phyloP scores from a whole-genome alignment of 192 early-diverging fungal species.

The Geranomyces michiganensis region DNA sequence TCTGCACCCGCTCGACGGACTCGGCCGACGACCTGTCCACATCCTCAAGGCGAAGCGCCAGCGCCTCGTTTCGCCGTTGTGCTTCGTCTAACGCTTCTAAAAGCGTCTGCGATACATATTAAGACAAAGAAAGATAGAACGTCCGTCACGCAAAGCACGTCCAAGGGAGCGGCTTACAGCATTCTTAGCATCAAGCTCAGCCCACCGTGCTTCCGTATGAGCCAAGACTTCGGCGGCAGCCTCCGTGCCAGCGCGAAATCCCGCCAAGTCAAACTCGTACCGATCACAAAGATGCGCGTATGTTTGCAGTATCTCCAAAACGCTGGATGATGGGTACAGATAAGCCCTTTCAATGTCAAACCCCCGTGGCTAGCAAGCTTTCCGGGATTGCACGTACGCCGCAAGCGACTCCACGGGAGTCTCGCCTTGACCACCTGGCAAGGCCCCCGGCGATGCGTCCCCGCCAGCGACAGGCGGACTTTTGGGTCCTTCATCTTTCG shows the following conservation, averaged over 20 bases:
- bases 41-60: slow-evolving; percentile 13
- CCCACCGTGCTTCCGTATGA: neutral
- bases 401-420: no score
- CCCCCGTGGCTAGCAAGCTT: neutral
- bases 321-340: neutral
- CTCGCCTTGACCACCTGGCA: no score
- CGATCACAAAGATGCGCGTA: slow-evolving; percentile 8
- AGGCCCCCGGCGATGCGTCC: no score
- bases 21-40: neutral
- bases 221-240: neutral
- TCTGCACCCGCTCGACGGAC: slow-evolving; percentile 7
- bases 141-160: neutral
- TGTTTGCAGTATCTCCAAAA: slow-evolving; percentile 1
- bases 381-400: no score
- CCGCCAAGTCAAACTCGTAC: slow-evolving; percentile 8
- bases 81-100: neutral
- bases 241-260: neutral
- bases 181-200: slow-evolving; percentile 1
- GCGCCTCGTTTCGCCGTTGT: slow-evolving; percentile 20
- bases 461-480: neutral
- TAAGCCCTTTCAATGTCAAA: neutral
- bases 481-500: neutral
- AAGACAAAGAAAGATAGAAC: neutral
- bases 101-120: neutral
- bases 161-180: neutral